These are phyloP conservation scores for Osmanthus fragrans DNA, from an alignment of 257 asterid genomes.

Conservation along the genomic window DNA sequence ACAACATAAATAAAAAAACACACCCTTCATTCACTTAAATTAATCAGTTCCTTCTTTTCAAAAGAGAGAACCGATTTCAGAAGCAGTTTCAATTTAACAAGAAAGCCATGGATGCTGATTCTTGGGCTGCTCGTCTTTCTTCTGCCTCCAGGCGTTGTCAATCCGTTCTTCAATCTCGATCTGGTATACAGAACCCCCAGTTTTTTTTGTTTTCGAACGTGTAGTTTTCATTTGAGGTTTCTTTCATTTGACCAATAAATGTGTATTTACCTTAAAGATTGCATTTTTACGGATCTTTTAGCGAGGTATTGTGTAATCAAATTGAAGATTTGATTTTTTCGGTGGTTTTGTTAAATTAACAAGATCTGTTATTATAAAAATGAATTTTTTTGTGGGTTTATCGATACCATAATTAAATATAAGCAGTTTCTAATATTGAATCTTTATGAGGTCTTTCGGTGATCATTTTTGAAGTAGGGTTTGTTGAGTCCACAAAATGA, in stretches of 20 bases:
- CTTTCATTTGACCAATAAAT: not conserved
- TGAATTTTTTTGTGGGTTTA: not conserved
- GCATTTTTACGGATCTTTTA: constrained; percentile 16
- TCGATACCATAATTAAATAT: not conserved
- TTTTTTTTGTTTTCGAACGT: not conserved
- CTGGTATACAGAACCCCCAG: constrained; percentile 36
- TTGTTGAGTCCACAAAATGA: not conserved
- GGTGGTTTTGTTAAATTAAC: not conserved
- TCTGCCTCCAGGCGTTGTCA: constrained; percentile 73
- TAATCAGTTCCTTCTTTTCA: constrained; percentile 28
- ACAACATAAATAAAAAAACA: constrained; percentile 13
- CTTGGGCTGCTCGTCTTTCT: constrained; percentile 82
- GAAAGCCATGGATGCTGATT: constrained; percentile 76
- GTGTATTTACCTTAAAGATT: constrained; percentile 5
- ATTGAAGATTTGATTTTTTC: not conserved
- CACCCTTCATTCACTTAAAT: constrained; percentile 17
- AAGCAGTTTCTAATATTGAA: not conserved
- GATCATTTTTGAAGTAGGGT: not conserved
- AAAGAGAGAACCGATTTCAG: constrained; percentile 29
- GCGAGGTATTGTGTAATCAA: not conserved
- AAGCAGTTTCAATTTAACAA: constrained; percentile 20
- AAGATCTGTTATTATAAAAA: not conserved
- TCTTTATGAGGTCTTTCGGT: not conserved
- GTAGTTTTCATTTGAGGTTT: constrained; percentile 1
- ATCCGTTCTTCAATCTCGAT: constrained; percentile 88